Evolutionary conservation across 129 eudicot genomes (phyloP).

Genomic region (Artemisia tridentata): DNA sequence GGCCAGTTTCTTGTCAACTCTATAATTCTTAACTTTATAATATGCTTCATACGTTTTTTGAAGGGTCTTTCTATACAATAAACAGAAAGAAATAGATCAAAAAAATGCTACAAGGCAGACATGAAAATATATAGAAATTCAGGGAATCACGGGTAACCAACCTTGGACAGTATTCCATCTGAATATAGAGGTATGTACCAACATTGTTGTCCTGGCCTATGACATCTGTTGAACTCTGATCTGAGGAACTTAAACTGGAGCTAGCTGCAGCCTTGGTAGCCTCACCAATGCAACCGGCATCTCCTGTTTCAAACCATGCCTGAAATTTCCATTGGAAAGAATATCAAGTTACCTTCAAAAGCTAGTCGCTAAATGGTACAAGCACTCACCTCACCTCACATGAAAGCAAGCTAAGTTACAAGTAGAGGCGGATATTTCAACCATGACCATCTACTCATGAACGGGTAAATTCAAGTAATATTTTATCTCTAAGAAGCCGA

Average conservation of each 20-base stretch:
- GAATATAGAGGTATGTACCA: conserved; percentile 86
- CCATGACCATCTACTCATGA: neutral
- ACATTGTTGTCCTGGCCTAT: conserved; percentile 58
- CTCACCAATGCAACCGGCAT: conserved; percentile 44
- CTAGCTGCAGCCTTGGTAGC: conserved; percentile 48
- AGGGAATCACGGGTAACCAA: too few relatives aligned
- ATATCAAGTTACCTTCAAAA: conserved; percentile 25
- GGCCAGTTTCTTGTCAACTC: conserved; percentile 81
- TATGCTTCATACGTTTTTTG: conserved; percentile 83
- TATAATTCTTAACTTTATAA: too few relatives aligned
- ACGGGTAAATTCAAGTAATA: neutral
- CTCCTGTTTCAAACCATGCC: conserved; percentile 99
- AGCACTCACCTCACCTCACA: neutral
- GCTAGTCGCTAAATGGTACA: neutral
- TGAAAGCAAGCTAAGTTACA: neutral
- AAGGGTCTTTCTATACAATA: conserved; percentile 65
- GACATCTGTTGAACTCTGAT: conserved; percentile 44
- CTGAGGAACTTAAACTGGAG: conserved; percentile 58
- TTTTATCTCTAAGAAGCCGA: neutral
- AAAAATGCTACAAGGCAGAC: neutral
- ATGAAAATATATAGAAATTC: neutral
- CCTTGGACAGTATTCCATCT: conserved; percentile 99
- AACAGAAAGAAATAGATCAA: conserved; percentile 10
- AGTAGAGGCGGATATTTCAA: neutral
- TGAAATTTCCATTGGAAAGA: conserved; percentile 36